Base-by-base conservation (phyloP, 257 asterid species). In the Solanum bulbocastanum region DNA sequence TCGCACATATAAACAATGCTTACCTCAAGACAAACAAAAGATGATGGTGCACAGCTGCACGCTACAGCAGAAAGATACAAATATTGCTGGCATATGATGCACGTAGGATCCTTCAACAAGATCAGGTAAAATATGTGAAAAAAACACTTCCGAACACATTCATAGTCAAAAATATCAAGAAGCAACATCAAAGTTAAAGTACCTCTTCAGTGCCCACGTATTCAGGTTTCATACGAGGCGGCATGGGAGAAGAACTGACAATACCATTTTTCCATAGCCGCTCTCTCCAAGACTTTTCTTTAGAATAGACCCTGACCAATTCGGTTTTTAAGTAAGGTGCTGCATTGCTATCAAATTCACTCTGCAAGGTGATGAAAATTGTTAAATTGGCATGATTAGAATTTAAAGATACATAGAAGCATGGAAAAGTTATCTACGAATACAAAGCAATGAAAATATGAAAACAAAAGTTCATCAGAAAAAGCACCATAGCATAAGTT, bases 151-250 rank as follows among this genome's bases (percentile, higher is more conserved):
- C 60, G n/a, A 60, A 42, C 81, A 78, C 40, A 79, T 30, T 44
- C 65, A 79, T 8, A 18, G 30, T 49, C 11, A 18, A 49, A 49
- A 49, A 46, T 27, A 9, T 46, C 66, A 81, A 82, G 69, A 82
- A 82, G 68, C 85, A 27, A 82, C 40, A 46, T 18, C 85, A 82
- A 82, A 82, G 33, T 72, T 73, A 9, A 62, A 79, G 62, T 90
- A 96, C 99, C 98, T 96, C 99, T 93, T 96, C 99, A 10, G 91
- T 91, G 86, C 98, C 96, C 89, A 94, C 95, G 91, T 88, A 90
- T 73, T 95, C 96, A 85, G 98, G 98, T 90, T 90, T 90, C 89
- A 83, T 89, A 35, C 98, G 93, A 88, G 96, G 94, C 44, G 91
- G 58, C 98, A 94, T 92, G 49, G 90, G 92, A 89, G 98, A 92